phyloP scores from a whole-genome alignment of 176 grass and related monocot genomes.

The Oryza coarctata region DNA sequence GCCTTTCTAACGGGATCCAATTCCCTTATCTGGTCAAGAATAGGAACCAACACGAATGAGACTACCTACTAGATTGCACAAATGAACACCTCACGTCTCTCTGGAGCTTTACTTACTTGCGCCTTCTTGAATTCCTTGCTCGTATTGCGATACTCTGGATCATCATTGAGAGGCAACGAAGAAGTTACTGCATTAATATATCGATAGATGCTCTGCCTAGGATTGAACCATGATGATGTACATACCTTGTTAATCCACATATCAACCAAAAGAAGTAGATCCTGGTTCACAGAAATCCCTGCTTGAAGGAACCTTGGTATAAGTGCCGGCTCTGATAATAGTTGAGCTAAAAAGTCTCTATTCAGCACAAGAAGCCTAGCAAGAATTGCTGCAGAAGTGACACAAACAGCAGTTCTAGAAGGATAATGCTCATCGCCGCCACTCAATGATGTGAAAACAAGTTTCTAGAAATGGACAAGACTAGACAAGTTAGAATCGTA shows the following conservation, averaged over 20 bases:
- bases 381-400: conserved; percentile 51
- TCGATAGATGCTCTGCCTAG: neutral
- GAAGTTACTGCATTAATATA: conserved; percentile 36
- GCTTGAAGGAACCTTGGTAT: conserved; percentile 40
- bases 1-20: conserved; percentile 55
- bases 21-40: neutral
- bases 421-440: conserved; percentile 51
- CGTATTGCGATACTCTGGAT: conserved; percentile 32
- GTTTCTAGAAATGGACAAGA: conserved; percentile 37
- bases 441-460: conserved; percentile 53
- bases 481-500: neutral
- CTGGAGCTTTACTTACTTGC: conserved; percentile 39
- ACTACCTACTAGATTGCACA: neutral
- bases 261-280: conserved; percentile 54
- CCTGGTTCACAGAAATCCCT: conserved; percentile 47
- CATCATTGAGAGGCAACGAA: conserved; percentile 17
- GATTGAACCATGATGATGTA: neutral
- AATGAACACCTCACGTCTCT: neutral
- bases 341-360: conserved; percentile 57
- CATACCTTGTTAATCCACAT: conserved; percentile 60
- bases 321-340: conserved; percentile 52
- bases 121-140: conserved; percentile 51
- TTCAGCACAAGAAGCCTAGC: conserved; percentile 60
- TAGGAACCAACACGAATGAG: neutral
- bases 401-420: conserved; percentile 46